A percentile compares a stretch with the other conserved stretches of the same genome.
These are phyloP conservation scores for Moesziomyces parantarcticus DNA, from an alignment of 1,284 basidiomycete species.

Conservation along the genomic window DNA sequence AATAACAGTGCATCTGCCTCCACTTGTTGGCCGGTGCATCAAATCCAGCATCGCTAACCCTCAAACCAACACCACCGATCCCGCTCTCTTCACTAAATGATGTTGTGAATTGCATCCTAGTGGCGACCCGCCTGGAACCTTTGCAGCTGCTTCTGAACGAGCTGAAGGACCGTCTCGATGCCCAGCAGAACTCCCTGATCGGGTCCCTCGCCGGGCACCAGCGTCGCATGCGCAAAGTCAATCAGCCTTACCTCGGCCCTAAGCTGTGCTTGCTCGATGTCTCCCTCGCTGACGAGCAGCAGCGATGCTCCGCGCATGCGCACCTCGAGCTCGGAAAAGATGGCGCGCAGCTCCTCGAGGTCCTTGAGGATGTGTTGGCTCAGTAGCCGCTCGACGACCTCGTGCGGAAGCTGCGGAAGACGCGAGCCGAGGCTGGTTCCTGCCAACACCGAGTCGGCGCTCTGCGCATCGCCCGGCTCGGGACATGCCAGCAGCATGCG, in stretches of 20 bases:
- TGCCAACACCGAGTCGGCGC: conserved; percentile 15
- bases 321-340: conserved; percentile 75
- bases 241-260: conserved; percentile 76
- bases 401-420: conserved; percentile 62
- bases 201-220: conserved; percentile 78
- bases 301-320: conserved; percentile 85
- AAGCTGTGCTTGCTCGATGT: conserved; percentile 49
- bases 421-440: conserved; percentile 14
- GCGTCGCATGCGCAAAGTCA: conserved; percentile 89
- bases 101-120: too few relatives aligned
- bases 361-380: conserved; percentile 69
- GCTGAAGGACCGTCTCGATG: conserved; percentile 72
- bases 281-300: conserved; percentile 85
- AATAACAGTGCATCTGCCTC: too few relatives aligned
- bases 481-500: conserved; percentile 79
- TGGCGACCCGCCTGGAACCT: conserved; percentile 1
- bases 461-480: conserved; percentile 21
- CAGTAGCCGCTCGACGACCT: conserved; percentile 65
- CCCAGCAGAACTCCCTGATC: conserved; percentile 82
- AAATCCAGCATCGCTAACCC: too few relatives aligned
- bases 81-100: too few relatives aligned
- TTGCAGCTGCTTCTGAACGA: conserved; percentile 15
- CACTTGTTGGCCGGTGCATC: too few relatives aligned
- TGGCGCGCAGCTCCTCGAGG: conserved; percentile 72
- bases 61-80: too few relatives aligned